Conservation (phyloP, 805 yeast genomes). For the Lipomyces sp. region DNA sequence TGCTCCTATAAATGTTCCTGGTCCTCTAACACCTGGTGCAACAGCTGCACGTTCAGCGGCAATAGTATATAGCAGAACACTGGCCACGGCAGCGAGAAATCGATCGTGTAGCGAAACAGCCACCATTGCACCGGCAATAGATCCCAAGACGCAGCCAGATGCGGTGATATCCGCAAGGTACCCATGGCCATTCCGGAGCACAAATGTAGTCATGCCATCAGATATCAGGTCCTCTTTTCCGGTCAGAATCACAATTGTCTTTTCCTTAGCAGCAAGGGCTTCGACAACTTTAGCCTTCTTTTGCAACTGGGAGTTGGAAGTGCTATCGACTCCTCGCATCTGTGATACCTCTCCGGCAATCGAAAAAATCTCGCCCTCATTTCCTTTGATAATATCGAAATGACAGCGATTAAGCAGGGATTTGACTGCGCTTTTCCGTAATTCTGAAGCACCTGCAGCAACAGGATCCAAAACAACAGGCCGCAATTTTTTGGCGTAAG, state of each 20-base stretch:
- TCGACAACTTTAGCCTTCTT: conserved; percentile 39
- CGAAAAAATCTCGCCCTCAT: conserved; percentile 75
- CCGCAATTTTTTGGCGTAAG: conserved; percentile 59
- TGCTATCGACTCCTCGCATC: conserved; percentile 76
- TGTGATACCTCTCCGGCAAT: conserved; percentile 55
- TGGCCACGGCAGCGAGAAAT: conserved; percentile 57
- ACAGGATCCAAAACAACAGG: conserved; percentile 89
- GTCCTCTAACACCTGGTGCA: conserved; percentile 48
- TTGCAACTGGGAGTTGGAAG: conserved; percentile 51
- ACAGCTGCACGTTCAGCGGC: conserved; percentile 64
- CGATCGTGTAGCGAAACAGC: conserved; percentile 52
- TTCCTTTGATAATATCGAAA: conserved; percentile 76
- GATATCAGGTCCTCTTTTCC: conserved; percentile 62
- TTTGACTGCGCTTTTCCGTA: conserved; percentile 57
- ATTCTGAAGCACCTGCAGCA: conserved; percentile 82
- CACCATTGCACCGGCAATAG: conserved; percentile 64
- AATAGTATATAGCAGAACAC: conserved; percentile 61
- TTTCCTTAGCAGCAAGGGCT: conserved; percentile 30
- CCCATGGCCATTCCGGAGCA: conserved; percentile 61
- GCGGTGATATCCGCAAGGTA: conserved; percentile 76
- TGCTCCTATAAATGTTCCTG: conserved; percentile 58
- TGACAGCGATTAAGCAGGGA: conserved; percentile 60
- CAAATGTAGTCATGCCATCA: conserved; percentile 49
- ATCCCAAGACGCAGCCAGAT: conserved; percentile 81
- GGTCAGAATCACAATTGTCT: conserved; percentile 70